Evolutionary conservation across 495 filamentous ascomycete genomes (phyloP).

Genomic region (Penicillium diatomitis): DNA sequence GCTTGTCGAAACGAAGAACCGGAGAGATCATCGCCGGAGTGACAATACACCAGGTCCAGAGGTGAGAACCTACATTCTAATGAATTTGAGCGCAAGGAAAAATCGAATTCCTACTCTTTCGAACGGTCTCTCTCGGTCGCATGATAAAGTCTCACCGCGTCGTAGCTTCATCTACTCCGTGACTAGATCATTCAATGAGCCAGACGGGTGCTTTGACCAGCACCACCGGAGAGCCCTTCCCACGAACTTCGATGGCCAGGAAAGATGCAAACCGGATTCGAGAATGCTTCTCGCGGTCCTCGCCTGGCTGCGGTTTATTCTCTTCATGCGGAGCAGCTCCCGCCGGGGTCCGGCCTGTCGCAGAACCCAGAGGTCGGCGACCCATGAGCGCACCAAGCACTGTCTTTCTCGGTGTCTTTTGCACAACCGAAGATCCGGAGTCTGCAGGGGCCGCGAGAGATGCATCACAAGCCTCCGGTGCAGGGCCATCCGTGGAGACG

Average conservation of each 20-base stretch:
- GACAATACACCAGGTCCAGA: too few relatives aligned
- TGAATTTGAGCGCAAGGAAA: too few relatives aligned
- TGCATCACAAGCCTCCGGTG: too few relatives aligned
- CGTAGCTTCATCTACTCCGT: too few relatives aligned
- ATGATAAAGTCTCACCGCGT: too few relatives aligned
- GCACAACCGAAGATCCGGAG: conserved; percentile 15
- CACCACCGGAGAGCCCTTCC: conserved; percentile 52
- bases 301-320: conserved; percentile 5
- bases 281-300: conserved; percentile 6
- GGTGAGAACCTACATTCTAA: too few relatives aligned
- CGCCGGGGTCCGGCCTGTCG: conserved; percentile 2
- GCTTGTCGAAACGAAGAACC: too few relatives aligned
- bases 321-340: conserved; percentile 3
- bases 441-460: conserved; percentile 8
- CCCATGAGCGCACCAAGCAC: conserved; percentile 44
- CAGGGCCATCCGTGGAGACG: too few relatives aligned
- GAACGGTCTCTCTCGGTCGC: too few relatives aligned
- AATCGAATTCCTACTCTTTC: too few relatives aligned
- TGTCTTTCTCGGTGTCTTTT: conserved; percentile 17
- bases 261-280: conserved; percentile 76
- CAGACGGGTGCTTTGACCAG: conserved; percentile 90
- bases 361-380: conserved; percentile 17
- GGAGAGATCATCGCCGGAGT: too few relatives aligned
- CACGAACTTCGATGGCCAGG: conserved; percentile 73
- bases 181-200: conserved; percentile 35